Base-by-base conservation (phyloP, 2,329 filamentous ascomycete genomes). In the Fusarium ambrosium region DNA sequence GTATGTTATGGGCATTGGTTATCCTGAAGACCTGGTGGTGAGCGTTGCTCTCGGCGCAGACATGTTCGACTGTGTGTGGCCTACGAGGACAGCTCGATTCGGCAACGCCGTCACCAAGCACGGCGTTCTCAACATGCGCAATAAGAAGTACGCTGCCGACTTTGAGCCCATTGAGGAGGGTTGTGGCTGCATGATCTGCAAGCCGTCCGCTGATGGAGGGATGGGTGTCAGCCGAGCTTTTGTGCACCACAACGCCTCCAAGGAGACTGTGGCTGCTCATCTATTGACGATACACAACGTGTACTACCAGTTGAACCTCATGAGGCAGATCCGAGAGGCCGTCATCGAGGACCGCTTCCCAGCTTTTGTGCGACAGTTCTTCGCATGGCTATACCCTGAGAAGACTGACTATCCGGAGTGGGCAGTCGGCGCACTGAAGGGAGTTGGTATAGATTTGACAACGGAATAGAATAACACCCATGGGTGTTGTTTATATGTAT, bases 31-130 rank as follows among this genome's bases (percentile, higher is more conserved):
- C 80, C 87, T 99, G 66, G 90, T 99, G 2, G 95, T 99, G 43
- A 97, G 95, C 63, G 92, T 98, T 5, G 97, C 97, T 2, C 88
- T 99, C 1, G 97, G 97, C 4, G 97, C 97, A 59, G 97, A 99
- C 84, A 99, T 99, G 97, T 99, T 99, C 81, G 97, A 99, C 84
- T 99, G 97, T 81, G 97, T 99, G 8, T 99, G 97, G 97, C 97
- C 97, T 2, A 98, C 97, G 6, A 89, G 97, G 64, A 99, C 97
- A 39, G 97, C 97, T 81, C 92, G 97, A 37, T 99, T 99, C 80
- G 97, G 97, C 69, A 98, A 98, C 80, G 97, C 96, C 41, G 90
- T 99, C 68, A 98, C 96, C 3, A 89, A 91, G 66, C 79, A 87
- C 48, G 97, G 97, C 13, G 90, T 94, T n/a, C 85, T 98, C 55